phyloP scores from a whole-genome alignment of 1,284 basidiomycete species.

The Entoloma clypeatum region DNA sequence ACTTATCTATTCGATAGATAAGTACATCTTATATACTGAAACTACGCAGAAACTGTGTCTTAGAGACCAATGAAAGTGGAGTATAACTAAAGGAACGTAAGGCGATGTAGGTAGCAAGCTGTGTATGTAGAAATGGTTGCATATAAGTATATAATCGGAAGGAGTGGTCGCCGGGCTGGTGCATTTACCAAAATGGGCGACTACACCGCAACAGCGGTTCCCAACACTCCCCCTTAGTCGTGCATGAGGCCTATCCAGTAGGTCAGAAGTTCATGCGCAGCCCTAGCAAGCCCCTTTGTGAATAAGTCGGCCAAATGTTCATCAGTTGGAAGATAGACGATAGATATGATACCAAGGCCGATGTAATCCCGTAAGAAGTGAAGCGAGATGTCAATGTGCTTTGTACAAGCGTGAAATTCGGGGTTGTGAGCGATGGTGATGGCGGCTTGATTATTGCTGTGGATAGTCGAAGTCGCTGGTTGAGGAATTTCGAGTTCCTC shows the following conservation, averaged over 20 bases:
- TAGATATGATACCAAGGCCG: constrained; percentile 9
- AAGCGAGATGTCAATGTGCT: constrained; percentile 38
- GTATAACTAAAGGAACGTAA: no score
- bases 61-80: no score
- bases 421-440: constrained; percentile 33
- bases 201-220: no score
- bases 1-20: no score
- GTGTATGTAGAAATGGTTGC: no score
- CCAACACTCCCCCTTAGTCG: constrained; percentile 20
- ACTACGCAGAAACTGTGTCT: no score
- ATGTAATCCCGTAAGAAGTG: constrained; percentile 34
- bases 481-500: constrained; percentile 19
- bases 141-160: no score
- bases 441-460: constrained; percentile 33
- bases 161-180: no score
- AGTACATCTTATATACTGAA: no score
- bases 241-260: constrained; percentile 16
- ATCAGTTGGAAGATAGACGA: constrained; percentile 18
- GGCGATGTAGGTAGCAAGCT: no score
- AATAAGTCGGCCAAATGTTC: constrained; percentile 21
- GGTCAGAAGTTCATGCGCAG: constrained; percentile 11
- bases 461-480: constrained; percentile 18
- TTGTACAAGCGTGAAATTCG: constrained; percentile 28
- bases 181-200: no score
- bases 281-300: constrained; percentile 17